Evolutionary conservation across 495 filamentous ascomycete species (phyloP), one percentile per base, ranked within the genome.

Genomic region (Neurospora terricola): DNA sequence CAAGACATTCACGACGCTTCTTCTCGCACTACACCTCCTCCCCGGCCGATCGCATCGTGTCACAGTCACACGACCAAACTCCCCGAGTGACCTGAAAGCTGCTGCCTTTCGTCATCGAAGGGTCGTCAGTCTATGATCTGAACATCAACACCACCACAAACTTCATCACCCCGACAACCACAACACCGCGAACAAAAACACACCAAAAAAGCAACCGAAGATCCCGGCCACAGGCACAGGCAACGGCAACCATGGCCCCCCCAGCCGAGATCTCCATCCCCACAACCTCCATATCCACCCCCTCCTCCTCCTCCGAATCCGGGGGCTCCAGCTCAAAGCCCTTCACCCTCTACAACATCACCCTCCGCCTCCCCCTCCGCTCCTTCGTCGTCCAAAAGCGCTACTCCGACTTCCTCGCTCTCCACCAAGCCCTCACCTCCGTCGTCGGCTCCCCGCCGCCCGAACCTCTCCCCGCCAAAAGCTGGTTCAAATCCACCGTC

Each of bases 281-380:
- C 38, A 89, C 86, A 39, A 91, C 93, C 11, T 90, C 88, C 72
- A 83, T 91, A 70, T 86, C 87, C 69, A 81, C 83, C 16, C 78
- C 30, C 3, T 5, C 82, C 0, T 5, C 80, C 62, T 85, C 83
- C 39, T 81, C 86, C 37, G 95, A 94, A 76, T 90, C 93, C 2
- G 93, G 91, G 85, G 98, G 96, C 1, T 83, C 93, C 34, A 34
- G 30, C 82, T 99, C 98, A 54, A 96, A 94, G 76, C 90, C 93
- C 1, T 93, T 91, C 85, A 98, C 96, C 1, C 83, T 93, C 82
- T 99, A 98, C 87, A 93, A 96, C 85, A 94, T 98, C 81, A 91
- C 90, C 40, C 86, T 98, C 76, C 91, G 92, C 73, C 90, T 95
- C 5, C 94, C 96, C 10, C 89, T 99, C 70, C 92, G 93, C 73